phyloP scores from a whole-genome alignment of 352 stramenopile species.

The Poterioochromonas sp. region DNA sequence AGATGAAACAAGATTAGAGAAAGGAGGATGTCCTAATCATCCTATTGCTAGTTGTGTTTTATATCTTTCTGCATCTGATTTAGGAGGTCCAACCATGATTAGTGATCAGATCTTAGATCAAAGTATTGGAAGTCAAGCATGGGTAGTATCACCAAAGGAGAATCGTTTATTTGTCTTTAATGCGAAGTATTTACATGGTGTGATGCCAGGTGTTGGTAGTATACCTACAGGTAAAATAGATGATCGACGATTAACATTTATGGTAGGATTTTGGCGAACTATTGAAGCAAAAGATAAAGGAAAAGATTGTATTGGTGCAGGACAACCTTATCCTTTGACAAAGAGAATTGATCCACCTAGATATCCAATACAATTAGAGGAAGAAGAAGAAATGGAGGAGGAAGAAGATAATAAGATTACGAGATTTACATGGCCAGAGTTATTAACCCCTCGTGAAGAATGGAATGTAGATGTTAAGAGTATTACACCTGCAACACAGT shows the following conservation, averaged over 20 bases:
- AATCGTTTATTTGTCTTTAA: not conserved
- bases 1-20: not conserved
- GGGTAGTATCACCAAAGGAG: not conserved
- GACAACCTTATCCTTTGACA: constrained; percentile 6
- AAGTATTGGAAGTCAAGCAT: not conserved
- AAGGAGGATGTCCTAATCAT: not conserved
- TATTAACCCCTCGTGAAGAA: too few species aligned
- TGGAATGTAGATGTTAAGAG: too few species aligned
- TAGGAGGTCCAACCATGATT: not conserved
- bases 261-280: constrained; percentile 1
- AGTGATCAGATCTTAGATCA: not conserved
- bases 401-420: too few species aligned
- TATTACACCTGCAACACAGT: too few species aligned
- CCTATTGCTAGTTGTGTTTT: not conserved
- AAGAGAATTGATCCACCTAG: too few species aligned
- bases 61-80: not conserved
- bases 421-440: too few species aligned
- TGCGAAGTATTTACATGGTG: constrained; percentile 7
- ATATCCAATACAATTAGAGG: too few species aligned
- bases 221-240: not conserved
- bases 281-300: not conserved
- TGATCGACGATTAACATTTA: not conserved
- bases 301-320: not conserved
- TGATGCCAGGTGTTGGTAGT: not conserved
- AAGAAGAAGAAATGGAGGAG: too few species aligned